phyloP scores from a whole-genome alignment of 306 rosid genomes.

The Casuarina equisetifolia region DNA sequence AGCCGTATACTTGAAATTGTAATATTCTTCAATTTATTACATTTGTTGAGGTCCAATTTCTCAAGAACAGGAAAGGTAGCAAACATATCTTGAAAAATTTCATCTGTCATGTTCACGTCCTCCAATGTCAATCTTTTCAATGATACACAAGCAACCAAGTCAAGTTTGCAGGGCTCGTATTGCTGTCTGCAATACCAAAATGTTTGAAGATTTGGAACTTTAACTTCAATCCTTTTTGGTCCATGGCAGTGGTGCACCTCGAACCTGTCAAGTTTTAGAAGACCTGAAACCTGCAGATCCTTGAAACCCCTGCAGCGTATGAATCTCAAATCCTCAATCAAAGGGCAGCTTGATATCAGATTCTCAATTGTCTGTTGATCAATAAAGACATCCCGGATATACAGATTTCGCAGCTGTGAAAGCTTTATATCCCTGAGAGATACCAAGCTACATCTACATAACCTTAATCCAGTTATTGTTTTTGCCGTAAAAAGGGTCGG shows the following conservation, averaged over 20 bases:
- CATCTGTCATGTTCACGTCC: conserved; percentile 39
- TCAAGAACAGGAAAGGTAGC: conserved; percentile 35
- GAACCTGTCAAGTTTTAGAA: conserved; percentile 28
- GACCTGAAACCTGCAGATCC: conserved; percentile 21
- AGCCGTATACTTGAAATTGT: conserved; percentile 26
- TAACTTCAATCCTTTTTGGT: conserved; percentile 31
- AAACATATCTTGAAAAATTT: conserved; percentile 30
- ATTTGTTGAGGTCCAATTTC: conserved; percentile 36
- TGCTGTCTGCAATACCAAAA: conserved; percentile 52
- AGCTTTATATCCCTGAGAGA: conserved; percentile 12
- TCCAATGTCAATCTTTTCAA: conserved; percentile 54
- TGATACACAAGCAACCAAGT: conserved; percentile 40
- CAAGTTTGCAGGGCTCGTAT: conserved; percentile 36
- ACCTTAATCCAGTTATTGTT: conserved; percentile 32
- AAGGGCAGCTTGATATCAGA: conserved; percentile 41
- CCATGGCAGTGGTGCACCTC: conserved; percentile 41
- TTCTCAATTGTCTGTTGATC: conserved; percentile 16
- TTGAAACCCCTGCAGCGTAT: conserved; percentile 46
- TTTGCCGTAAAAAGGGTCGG: conserved; percentile 9
- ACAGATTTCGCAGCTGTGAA: conserved; percentile 40
- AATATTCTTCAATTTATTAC: conserved; percentile 14
- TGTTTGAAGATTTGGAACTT: conserved; percentile 51
- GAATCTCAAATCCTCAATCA: conserved; percentile 53
- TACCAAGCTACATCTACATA: conserved; percentile 35
- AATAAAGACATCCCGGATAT: conserved; percentile 23